Evolutionary conservation across 805 yeast genomes (phyloP), one percentile per base, ranked within the genome.

Genomic region (Hanseniaspora guilliermondii): DNA sequence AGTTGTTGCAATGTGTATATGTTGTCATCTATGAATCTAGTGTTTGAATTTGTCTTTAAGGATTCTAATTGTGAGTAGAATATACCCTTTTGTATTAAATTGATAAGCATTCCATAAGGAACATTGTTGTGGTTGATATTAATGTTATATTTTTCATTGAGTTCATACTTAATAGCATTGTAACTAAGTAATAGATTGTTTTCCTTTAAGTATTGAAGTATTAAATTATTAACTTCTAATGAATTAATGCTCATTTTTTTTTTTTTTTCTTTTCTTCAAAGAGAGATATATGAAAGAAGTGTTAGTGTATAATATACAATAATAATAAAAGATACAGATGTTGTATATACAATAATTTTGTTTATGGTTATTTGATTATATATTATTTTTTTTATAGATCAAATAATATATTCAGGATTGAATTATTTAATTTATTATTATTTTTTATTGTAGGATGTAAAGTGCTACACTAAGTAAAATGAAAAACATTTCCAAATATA

Each of bases 91-190:
- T 52, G 55, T 6, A 52, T 44, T 14, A 52, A 27, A 19, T 52
- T 52, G 5, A 52, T 41, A 11, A 52, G 38, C 55, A 52, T 52
- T 4, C 55, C 55, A 52, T 41, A 52, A 9, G 55, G 55, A 2
- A 44, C 33, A 17, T 52, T 40, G 16, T 27, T 44, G 30, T 37
- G 44, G n/a, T 9, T 47, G 32, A 36, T 38, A 14, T 48, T 48
- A 4, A 36, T 44, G 17, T 37, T 52, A 21, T 52, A 52, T 30
- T 37, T 52, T 37, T 52, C 55, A 19, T 38, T 44, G 11, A 52
- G 19, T n/a, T 52, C 55, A 27, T 36, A 44, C n/a, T 52, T 39
- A 4, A 52, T 52, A 12, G 55, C 55, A 22, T 52, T 52, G 49
- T 52, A 37, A 14, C 55, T 52, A 6, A 52, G 46, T 16, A 42